Base-by-base conservation (phyloP, 2,329 filamentous ascomycete genomes). In the Fusarium duplospermum region DNA sequence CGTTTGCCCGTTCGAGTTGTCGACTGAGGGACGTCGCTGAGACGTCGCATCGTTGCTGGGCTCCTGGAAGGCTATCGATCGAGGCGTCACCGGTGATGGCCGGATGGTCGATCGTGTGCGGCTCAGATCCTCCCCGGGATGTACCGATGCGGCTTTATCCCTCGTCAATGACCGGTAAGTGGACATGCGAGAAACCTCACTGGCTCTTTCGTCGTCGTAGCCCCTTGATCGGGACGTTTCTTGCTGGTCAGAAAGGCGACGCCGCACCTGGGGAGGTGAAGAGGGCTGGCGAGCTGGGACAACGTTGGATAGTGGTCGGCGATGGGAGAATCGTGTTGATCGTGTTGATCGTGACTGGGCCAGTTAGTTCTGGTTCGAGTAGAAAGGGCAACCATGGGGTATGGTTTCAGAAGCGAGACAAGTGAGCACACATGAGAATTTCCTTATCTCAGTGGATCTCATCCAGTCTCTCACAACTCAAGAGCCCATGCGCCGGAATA, bases 191-290 rank as follows among this genome's bases (percentile, higher is more conserved):
- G 84, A 79, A 16, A 81, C 50, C 45, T 83, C 82, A 63, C 80
- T 81, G 9, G 82, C 78, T 68, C 85, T 83, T 11, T 87, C 85
- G n/a, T 88, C 86, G 76, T 80, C 86, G 81, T 75, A 82, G 74
- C 75, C 85, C 80, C 73, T 83, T 61, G 74, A 71, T 36, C 75
- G 79, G 72, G 81, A 81, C 14, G 82, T 84, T 42, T 89, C 88
- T 71, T 88, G 86, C 75, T 89, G 88, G 63, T 91, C 89, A 3
- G 89, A 91, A 42, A 90, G 82, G 27, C 89, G 88, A 40, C 89
- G 87, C 64, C 82, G 81, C 29, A 88, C 73, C 56, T 84, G 84
- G 18, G 89, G 86, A 54, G 89, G 89, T 2, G 88, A 89, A 8
- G 83, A 81, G 20, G 85, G 83, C 56, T 87, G 84, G 70, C 87